Evolutionary conservation across 352 stramenopile species (phyloP).

Genomic region (Phytopythium aichiense): DNA sequence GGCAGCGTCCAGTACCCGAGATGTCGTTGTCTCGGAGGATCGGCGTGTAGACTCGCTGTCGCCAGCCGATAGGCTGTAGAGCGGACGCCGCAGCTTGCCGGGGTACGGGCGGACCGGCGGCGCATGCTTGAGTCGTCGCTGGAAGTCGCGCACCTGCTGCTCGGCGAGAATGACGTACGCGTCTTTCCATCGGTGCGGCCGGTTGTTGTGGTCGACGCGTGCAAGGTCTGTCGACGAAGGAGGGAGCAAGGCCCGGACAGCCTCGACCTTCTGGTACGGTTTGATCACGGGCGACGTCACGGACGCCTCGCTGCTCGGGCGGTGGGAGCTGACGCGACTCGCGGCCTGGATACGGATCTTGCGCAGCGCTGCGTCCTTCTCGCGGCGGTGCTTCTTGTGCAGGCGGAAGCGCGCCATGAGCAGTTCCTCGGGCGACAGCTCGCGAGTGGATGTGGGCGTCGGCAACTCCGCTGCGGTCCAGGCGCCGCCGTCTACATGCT

Average conservation of each 20-base stretch:
- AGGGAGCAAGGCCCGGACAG: background rate
- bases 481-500: background rate
- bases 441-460: background rate
- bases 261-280: conserved; percentile 1
- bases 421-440: conserved; percentile 39
- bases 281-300: conserved; percentile 7
- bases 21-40: background rate
- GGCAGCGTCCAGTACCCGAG: background rate
- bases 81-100: conserved; percentile 43
- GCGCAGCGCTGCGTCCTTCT: conserved; percentile 60
- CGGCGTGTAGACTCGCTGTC: background rate
- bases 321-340: conserved; percentile 6
- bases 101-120: conserved; percentile 59
- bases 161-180: conserved; percentile 56
- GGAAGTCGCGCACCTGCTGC: conserved; percentile 51
- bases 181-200: conserved; percentile 83
- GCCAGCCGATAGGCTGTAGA: conserved; percentile 11
- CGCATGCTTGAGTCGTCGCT: conserved; percentile 46
- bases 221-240: conserved; percentile 35
- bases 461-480: background rate
- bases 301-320: background rate
- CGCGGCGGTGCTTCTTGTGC: conserved; percentile 72
- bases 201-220: conserved; percentile 85
- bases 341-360: conserved; percentile 40
- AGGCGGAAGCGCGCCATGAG: conserved; percentile 71